Evolutionary conservation across 83 land plant species (phyloP).

Genomic region (Diphasiastrum complanatum): DNA sequence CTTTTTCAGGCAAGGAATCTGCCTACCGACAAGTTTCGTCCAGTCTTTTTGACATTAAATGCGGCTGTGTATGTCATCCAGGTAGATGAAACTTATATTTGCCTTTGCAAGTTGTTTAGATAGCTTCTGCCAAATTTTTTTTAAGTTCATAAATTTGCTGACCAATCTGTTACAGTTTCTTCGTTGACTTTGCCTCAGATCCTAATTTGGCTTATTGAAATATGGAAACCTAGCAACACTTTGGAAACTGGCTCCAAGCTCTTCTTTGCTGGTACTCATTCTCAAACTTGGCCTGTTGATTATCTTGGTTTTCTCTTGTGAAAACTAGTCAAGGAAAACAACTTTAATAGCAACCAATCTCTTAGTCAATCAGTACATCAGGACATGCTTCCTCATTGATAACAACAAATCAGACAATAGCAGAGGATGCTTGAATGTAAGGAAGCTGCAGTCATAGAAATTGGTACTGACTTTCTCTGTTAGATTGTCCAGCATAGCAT

Average conservation of each 20-base stretch:
- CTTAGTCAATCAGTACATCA: no score
- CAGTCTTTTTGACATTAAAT: constrained; percentile 1
- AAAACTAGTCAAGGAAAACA: no score
- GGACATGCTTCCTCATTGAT: no score
- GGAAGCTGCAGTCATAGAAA: no score
- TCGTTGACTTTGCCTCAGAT: neutral
- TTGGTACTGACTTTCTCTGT: no score
- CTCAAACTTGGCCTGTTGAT: neutral
- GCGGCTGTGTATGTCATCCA: neutral
- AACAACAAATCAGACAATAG: no score
- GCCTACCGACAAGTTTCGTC: constrained; percentile 4
- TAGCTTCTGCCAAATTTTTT: neutral
- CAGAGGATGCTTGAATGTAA: no score
- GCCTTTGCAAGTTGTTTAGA: no score
- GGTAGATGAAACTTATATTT: no score
- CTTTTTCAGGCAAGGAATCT: constrained; percentile 6
- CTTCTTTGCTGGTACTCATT: constrained; percentile 13
- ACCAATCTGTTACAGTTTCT: no score
- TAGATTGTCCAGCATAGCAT: no score
- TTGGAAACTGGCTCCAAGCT: neutral
- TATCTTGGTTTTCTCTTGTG: neutral
- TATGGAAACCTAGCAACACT: neutral
- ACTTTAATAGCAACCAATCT: no score
- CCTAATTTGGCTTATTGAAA: neutral
- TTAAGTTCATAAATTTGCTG: neutral